A percentile compares a stretch with the other conserved stretches of the same genome.
Evolutionary conservation across 192 early-diverging fungal species (phyloP).

Genomic region (Coemansia aciculifera): DNA sequence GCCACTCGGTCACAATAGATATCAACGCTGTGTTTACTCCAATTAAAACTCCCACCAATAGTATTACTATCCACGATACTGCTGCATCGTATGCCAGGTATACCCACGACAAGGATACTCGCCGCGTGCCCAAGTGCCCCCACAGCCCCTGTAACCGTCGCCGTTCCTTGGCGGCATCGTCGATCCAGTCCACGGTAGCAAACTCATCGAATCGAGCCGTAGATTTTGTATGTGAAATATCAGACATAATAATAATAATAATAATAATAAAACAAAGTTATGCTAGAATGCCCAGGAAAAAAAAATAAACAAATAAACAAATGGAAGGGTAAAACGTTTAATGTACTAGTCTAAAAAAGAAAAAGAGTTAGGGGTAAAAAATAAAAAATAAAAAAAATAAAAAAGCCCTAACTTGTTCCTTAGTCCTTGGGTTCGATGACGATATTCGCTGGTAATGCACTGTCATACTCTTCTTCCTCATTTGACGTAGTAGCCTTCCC

Average conservation of each 20-base stretch:
- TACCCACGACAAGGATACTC: not conserved
- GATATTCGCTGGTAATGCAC: not conserved
- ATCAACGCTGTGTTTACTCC: constrained; percentile 87
- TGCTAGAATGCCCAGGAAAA: not conserved
- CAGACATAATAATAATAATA: not conserved
- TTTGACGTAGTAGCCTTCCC: not conserved
- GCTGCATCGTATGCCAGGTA: constrained; percentile 65
- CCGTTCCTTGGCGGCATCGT: constrained; percentile 59
- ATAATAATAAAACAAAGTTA: not conserved
- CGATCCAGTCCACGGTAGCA: constrained; percentile 68
- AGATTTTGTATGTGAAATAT: constrained; percentile 16
- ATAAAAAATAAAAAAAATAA: too few relatives aligned
- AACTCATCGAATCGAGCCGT: constrained; percentile 58
- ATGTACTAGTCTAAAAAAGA: not conserved
- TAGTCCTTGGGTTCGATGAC: not conserved
- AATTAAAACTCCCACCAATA: constrained; percentile 73
- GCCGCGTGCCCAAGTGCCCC: not conserved
- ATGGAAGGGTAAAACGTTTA: not conserved
- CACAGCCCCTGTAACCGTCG: constrained; percentile 23
- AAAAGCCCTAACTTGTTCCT: not conserved
- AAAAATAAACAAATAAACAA: not conserved
- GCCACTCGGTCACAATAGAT: constrained; percentile 88
- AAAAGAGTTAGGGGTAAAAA: not conserved
- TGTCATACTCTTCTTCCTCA: not conserved
- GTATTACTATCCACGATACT: constrained; percentile 85